Evolutionary conservation across 441 rosid species (phyloP).

Genomic region (Heliophila coronopifolia): DNA sequence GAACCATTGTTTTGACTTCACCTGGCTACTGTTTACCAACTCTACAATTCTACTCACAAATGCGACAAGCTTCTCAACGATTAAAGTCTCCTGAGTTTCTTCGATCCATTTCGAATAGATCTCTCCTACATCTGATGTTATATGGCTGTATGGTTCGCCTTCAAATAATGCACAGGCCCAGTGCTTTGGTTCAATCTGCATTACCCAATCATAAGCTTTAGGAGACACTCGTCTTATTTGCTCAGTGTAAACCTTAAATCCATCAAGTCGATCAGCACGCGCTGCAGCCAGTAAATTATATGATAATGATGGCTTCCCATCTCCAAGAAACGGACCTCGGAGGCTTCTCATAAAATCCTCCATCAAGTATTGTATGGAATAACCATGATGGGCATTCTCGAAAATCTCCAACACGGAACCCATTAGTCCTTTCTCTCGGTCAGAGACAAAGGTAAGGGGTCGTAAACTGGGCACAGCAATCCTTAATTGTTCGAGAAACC

Average conservation of each 20-base stretch:
- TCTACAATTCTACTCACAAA: conserved; percentile 47
- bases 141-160: conserved; percentile 65
- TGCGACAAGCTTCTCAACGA: conserved; percentile 52
- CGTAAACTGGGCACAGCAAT: conserved; percentile 43
- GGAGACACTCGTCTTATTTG: conserved; percentile 61
- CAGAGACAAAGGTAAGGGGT: conserved; percentile 68
- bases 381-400: conserved; percentile 62
- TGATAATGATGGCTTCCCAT: conserved; percentile 62
- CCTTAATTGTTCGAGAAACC: conserved; percentile 75
- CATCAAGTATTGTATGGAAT: conserved; percentile 64
- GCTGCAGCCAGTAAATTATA: conserved; percentile 66
- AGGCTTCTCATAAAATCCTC: conserved; percentile 67
- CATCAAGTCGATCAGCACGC: conserved; percentile 52
- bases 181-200: conserved; percentile 56
- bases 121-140: conserved; percentile 56
- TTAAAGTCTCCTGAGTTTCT: conserved; percentile 62
- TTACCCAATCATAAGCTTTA: conserved; percentile 70
- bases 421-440: conserved; percentile 61
- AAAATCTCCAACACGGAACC: conserved; percentile 55
- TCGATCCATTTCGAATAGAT: conserved; percentile 60
- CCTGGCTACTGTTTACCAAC: conserved; percentile 44
- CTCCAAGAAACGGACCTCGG: conserved; percentile 82
- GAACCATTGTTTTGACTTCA: conserved; percentile 50
- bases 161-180: conserved; percentile 67
- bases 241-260: conserved; percentile 46